Conservation (phyloP, 192 early-diverging fungal genomes). For the Backusella liffmaniae region DNA sequence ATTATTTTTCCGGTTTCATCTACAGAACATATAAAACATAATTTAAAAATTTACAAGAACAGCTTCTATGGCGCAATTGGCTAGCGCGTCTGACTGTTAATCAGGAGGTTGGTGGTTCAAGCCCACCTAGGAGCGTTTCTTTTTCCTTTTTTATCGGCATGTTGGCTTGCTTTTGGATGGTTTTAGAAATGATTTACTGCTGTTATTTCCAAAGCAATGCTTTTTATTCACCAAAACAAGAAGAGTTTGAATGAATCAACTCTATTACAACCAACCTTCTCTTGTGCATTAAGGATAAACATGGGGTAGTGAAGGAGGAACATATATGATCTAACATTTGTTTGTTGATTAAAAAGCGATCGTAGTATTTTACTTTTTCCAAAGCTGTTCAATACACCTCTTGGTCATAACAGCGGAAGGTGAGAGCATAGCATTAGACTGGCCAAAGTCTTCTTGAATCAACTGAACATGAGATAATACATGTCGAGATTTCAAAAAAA, state of each 20-base stretch:
- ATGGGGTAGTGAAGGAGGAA: too few species aligned
- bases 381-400: conserved; percentile 80
- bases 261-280: too few species aligned
- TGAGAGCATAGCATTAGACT: conserved; percentile 62
- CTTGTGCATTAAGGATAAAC: too few species aligned
- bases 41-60: background rate
- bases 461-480: conserved; percentile 64
- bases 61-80: conserved; percentile 59
- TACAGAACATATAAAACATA: too few species aligned
- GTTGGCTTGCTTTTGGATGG: too few species aligned
- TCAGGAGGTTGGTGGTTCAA: conserved; percentile 65
- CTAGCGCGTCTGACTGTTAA: conserved; percentile 66
- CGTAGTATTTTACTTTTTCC: conserved; percentile 51
- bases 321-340: too few species aligned
- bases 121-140: conserved; percentile 56
- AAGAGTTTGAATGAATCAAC: too few species aligned
- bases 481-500: conserved; percentile 67
- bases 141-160: background rate
- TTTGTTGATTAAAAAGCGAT: too few species aligned
- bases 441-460: conserved; percentile 75
- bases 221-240: too few species aligned
- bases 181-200: too few species aligned
- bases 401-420: conserved; percentile 76
- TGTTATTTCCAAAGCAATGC: too few species aligned
- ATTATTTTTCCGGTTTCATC: too few species aligned